phyloP scores from a whole-genome alignment of 495 filamentous ascomycete genomes.

The Hypoxylon rickii region DNA sequence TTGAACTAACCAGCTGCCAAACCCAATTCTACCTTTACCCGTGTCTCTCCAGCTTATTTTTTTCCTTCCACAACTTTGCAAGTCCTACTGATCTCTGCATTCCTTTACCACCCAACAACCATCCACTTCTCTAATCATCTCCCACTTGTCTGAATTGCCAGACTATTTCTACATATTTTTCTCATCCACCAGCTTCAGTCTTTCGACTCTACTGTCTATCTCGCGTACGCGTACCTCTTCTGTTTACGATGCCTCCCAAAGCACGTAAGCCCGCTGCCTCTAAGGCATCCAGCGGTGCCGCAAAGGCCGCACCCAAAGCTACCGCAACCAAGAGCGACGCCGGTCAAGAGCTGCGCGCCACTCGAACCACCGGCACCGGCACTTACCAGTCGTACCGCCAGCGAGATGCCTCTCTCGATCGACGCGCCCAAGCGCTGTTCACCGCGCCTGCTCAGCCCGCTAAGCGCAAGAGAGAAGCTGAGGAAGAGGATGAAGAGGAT shows the following conservation, averaged over 20 bases:
- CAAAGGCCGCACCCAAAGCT: constrained; percentile 6
- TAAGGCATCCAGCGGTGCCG: constrained; percentile 6
- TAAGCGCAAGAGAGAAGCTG: constrained; percentile 36
- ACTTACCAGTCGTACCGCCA: too few species aligned
- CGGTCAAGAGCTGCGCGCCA: too few species aligned
- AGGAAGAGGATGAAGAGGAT: constrained; percentile 4
- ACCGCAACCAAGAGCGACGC: constrained; percentile 4
- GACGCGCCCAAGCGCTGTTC: too few species aligned
- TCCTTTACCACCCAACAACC: not conserved
- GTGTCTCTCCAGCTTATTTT: too few species aligned
- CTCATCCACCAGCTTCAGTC: too few species aligned
- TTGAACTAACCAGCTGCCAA: too few species aligned
- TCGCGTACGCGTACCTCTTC: not conserved
- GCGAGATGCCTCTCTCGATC: too few species aligned
- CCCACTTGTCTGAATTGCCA: not conserved
- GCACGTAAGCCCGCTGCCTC: constrained; percentile 3
- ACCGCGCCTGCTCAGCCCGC: not conserved
- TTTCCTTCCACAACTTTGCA: not conserved
- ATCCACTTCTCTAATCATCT: not conserved
- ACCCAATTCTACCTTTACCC: too few species aligned
- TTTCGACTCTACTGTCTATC: too few species aligned
- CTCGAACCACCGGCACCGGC: too few species aligned
- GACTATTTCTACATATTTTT: not conserved
- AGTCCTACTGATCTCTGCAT: not conserved
- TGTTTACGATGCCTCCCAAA: constrained; percentile 24